These are phyloP conservation scores for Blastobotrys capitulatus DNA, from an alignment of 1,139 yeast species.

Conservation along the genomic window DNA sequence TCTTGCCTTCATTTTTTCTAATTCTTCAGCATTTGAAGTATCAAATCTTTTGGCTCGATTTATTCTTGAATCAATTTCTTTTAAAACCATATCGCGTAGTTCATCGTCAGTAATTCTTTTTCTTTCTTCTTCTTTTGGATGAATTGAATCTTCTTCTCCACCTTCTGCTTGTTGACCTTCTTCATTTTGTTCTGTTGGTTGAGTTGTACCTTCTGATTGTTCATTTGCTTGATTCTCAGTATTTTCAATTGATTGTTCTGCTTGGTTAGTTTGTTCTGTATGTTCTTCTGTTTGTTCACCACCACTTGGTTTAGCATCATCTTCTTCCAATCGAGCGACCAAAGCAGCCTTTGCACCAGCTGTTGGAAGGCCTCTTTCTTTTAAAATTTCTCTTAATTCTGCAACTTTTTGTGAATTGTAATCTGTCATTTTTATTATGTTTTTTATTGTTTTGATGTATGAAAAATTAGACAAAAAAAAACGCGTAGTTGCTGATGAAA, in stretches of 20 bases:
- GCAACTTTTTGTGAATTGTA: conserved; percentile 69
- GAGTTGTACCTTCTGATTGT: not conserved
- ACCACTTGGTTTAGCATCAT: conserved; percentile 16
- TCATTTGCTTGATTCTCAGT: not conserved
- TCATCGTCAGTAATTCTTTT: conserved; percentile 7
- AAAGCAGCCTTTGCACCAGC: conserved; percentile 85
- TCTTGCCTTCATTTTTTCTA: conserved; percentile 45
- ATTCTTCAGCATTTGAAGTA: conserved; percentile 46
- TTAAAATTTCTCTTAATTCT: conserved; percentile 75
- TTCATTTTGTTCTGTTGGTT: not conserved
- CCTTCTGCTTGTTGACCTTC: not conserved
- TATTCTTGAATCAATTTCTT: conserved; percentile 60
- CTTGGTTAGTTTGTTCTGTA: not conserved
- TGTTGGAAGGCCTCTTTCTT: conserved; percentile 58
- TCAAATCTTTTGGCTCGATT: conserved; percentile 77
- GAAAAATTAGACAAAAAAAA: not conserved
- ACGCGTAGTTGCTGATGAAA: too few species aligned
- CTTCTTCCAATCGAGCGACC: conserved; percentile 53
- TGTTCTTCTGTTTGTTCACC: conserved; percentile 11
- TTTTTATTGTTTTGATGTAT: not conserved
- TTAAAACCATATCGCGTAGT: conserved; percentile 43
- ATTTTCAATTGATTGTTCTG: not conserved
- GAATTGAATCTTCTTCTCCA: conserved; percentile 4
- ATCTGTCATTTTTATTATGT: conserved; percentile 42
- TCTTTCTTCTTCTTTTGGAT: conserved; percentile 6